These are phyloP conservation scores for Spinellus fusiger DNA, from an alignment of 192 early-diverging fungal species.

Conservation along the genomic window DNA sequence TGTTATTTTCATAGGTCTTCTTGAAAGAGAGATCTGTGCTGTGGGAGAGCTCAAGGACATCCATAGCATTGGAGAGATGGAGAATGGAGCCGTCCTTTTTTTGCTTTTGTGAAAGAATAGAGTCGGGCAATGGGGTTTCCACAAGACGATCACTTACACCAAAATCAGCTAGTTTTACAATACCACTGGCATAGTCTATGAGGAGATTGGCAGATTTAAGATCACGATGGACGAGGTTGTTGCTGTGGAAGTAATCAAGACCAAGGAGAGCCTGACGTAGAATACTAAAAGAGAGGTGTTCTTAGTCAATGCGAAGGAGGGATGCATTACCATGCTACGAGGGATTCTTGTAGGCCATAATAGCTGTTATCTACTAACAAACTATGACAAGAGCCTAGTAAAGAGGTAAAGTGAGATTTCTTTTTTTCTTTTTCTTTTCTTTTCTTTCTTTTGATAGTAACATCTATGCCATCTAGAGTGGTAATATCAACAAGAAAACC, in stretches of 20 bases:
- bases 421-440: no score
- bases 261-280: conserved; percentile 43
- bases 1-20: no score
- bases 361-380: conserved; percentile 2
- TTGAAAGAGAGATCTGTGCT: no score
- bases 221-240: conserved; percentile 62
- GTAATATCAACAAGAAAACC: no score
- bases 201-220: conserved; percentile 66
- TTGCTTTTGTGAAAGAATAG: no score
- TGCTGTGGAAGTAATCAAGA: conserved; percentile 59
- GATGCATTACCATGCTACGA: conserved; percentile 21
- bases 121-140: neutral
- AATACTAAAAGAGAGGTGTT: conserved; percentile 12
- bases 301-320: neutral
- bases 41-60: no score
- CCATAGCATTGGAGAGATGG: no score
- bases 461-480: no score
- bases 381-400: conserved; percentile 26
- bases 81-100: no score
- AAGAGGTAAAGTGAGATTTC: neutral
- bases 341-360: conserved; percentile 16
- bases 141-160: conserved; percentile 21
- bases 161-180: conserved; percentile 62
- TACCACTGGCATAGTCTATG: conserved; percentile 48
- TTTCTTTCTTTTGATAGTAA: no score